Conservation (phyloP, 1,139 yeast species). For the Kurtzmaniella quercitrusa region DNA sequence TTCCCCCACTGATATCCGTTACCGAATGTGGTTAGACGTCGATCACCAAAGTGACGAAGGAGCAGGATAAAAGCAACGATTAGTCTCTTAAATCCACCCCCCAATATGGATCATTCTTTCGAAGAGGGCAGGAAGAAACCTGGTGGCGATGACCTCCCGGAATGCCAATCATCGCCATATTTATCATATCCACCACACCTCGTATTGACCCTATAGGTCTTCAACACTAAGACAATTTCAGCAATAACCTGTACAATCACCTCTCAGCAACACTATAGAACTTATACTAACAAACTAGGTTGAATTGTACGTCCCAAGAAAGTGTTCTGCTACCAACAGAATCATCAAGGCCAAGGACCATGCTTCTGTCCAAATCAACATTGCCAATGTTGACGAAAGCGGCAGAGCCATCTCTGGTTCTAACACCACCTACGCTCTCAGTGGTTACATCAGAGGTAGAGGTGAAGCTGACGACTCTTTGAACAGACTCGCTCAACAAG, state of each 20-base stretch:
- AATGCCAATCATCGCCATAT: too few species aligned
- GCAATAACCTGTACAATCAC: background rate
- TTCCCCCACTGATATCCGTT: too few species aligned
- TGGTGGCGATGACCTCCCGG: too few species aligned
- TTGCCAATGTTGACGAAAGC: constrained; percentile 71
- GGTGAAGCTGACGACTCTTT: constrained; percentile 97
- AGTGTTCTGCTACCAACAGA: constrained; percentile 99
- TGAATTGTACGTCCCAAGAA: constrained; percentile 99
- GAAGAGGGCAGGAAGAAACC: too few species aligned
- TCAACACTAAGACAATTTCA: background rate
- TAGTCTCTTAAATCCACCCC: too few species aligned
- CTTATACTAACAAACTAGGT: constrained; percentile 54
- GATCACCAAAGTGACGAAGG: too few species aligned
- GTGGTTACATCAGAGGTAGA: constrained; percentile 82
- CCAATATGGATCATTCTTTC: too few species aligned
- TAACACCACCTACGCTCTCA: constrained; percentile 92
- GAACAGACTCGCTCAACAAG: constrained; percentile 99
- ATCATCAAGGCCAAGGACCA: constrained; percentile 99
- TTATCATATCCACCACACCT: too few species aligned
- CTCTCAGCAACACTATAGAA: background rate
- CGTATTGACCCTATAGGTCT: too few species aligned
- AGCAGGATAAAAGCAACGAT: too few species aligned
- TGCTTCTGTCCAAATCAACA: constrained; percentile 84
- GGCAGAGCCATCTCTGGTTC: constrained; percentile 94
- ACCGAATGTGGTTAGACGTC: too few species aligned